Evolutionary conservation across 2,329 filamentous ascomycete genomes (phyloP).

Genomic region (Cladosporium sp.): DNA sequence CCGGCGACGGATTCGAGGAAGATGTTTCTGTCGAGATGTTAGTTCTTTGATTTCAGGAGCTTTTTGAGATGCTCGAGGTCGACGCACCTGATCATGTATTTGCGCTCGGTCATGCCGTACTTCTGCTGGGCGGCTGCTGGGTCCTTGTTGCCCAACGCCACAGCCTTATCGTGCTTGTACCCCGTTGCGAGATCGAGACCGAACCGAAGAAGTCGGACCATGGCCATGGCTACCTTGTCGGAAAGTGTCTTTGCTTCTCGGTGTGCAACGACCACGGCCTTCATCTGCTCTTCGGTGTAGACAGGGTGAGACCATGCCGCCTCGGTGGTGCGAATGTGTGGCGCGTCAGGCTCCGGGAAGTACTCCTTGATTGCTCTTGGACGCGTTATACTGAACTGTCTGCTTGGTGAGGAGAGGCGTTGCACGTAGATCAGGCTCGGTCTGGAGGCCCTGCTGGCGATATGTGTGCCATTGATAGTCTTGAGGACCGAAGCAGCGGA

Average conservation of each 20-base stretch:
- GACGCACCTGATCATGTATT: constrained; percentile 72
- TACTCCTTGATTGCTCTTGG: constrained; percentile 38
- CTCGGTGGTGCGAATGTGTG: constrained; percentile 42
- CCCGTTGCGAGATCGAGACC: constrained; percentile 79
- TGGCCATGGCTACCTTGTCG: constrained; percentile 72
- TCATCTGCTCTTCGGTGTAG: constrained; percentile 78
- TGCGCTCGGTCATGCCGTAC: constrained; percentile 72
- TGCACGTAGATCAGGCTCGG: constrained; percentile 33
- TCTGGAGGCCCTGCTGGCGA: constrained; percentile 24
- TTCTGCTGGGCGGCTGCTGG: constrained; percentile 53
- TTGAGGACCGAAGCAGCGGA: constrained; percentile 36
- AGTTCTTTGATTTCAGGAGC: not conserved
- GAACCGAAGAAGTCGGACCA: constrained; percentile 72
- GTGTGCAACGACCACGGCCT: constrained; percentile 68
- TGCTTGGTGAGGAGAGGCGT: constrained; percentile 19
- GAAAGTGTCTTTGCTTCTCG: constrained; percentile 67
- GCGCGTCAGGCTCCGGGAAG: constrained; percentile 43
- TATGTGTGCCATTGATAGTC: constrained; percentile 31
- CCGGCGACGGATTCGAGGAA: constrained; percentile 94
- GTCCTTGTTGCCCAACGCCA: constrained; percentile 34
- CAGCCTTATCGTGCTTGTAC: constrained; percentile 64
- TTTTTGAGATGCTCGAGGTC: not conserved
- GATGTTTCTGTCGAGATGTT: constrained; percentile 53
- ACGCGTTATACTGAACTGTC: constrained; percentile 40
- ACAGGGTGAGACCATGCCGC: constrained; percentile 48